These are phyloP conservation scores for Glarea lozoyensis DNA, from an alignment of 495 filamentous ascomycete species.

Conservation along the genomic window DNA sequence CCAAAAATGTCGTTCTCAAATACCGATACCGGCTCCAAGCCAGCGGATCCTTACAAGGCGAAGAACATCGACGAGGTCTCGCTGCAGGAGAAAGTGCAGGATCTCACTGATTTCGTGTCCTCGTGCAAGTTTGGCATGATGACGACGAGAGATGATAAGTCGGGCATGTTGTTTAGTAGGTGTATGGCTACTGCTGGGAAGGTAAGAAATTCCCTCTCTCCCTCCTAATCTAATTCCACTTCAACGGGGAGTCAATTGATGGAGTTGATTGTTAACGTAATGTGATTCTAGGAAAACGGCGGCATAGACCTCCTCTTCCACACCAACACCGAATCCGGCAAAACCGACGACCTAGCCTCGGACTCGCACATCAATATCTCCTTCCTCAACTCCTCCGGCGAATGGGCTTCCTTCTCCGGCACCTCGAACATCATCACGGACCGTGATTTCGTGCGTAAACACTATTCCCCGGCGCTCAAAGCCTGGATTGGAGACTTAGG, in stretches of 20 bases:
- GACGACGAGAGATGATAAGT: constrained; percentile 49
- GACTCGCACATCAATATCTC: constrained; percentile 78
- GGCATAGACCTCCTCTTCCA: constrained; percentile 87
- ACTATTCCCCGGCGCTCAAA: constrained; percentile 68
- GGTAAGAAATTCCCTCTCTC: constrained; percentile 37
- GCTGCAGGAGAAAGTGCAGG: constrained; percentile 71
- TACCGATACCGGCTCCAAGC: constrained; percentile 45
- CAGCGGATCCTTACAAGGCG: constrained; percentile 70
- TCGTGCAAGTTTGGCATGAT: constrained; percentile 73
- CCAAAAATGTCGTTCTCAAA: constrained; percentile 33
- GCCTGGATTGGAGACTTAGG: constrained; percentile 89
- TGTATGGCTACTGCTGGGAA: constrained; percentile 89
- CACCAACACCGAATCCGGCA: constrained; percentile 87
- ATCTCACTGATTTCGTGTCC: constrained; percentile 58
- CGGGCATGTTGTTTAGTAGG: constrained; percentile 59
- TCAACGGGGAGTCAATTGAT: neutral
- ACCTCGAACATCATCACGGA: constrained; percentile 59
- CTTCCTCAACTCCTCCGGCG: constrained; percentile 69
- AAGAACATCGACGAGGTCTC: constrained; percentile 59
- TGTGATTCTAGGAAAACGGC: constrained; percentile 68
- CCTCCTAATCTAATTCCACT: constrained; percentile 1
- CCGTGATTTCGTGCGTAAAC: constrained; percentile 56
- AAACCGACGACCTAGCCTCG: constrained; percentile 70
- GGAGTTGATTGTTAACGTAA: no score
- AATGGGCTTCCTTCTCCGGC: constrained; percentile 73